A percentile compares a stretch with the other conserved stretches of the same genome.
Evolutionary conservation across 441 rosid species (phyloP).

Genomic region (Populus hybrid): DNA sequence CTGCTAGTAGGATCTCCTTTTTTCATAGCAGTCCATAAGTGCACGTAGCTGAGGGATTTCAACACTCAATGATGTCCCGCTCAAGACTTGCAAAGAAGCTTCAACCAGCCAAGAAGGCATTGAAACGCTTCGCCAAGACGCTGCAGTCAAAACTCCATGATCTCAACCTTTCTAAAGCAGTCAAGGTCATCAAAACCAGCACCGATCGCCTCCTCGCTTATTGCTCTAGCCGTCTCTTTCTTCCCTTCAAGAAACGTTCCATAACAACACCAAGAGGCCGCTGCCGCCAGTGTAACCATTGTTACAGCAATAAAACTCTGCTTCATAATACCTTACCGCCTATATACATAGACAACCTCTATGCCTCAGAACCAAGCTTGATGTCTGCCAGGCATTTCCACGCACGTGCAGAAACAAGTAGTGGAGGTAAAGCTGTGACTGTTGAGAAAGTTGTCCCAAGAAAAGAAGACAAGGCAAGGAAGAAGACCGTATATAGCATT

Average conservation of each 20-base stretch:
- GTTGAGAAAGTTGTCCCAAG: constrained; percentile 13
- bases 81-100: constrained; percentile 53
- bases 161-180: constrained; percentile 31
- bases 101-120: constrained; percentile 49
- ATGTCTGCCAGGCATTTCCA: constrained; percentile 10
- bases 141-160: constrained; percentile 42
- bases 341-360: constrained; percentile 47
- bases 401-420: constrained; percentile 30
- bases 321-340: constrained; percentile 24
- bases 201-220: constrained; percentile 40
- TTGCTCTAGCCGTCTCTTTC: constrained; percentile 37
- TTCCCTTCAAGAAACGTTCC: constrained; percentile 46
- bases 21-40: not conserved
- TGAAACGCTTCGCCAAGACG: constrained; percentile 40
- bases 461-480: constrained; percentile 17
- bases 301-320: constrained; percentile 23
- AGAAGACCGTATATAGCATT: constrained; percentile 31
- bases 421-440: constrained; percentile 24
- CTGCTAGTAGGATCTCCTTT: not conserved
- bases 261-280: constrained; percentile 24
- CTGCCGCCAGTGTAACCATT: constrained; percentile 10
- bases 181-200: constrained; percentile 29
- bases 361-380: not conserved
- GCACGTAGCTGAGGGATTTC: not conserved
- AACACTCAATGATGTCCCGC: constrained; percentile 47